Conservation (phyloP, 2,329 filamentous ascomycete genomes). For the Aspergillus melleus region DNA sequence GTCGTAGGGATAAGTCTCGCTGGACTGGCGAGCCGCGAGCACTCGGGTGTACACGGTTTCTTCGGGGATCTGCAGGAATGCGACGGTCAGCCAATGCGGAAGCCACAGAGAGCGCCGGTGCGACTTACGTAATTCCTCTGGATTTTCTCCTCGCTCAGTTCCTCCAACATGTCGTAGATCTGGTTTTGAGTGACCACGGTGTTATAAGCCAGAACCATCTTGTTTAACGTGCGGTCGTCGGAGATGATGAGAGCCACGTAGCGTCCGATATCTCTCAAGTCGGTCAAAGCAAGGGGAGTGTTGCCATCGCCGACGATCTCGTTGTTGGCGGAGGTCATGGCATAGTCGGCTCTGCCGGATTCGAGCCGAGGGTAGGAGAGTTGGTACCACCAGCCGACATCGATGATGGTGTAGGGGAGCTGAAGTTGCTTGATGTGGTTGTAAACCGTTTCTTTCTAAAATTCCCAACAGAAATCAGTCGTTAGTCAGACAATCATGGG, state of each 20-base stretch:
- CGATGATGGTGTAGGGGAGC: conserved; percentile 58
- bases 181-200: conserved; percentile 50
- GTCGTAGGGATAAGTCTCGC: conserved; percentile 40
- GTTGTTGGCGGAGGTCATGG: conserved; percentile 35
- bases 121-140: conserved; percentile 39
- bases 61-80: conserved; percentile 28
- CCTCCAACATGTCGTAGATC: conserved; percentile 49
- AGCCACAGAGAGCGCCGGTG: background rate
- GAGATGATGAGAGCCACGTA: conserved; percentile 54
- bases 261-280: conserved; percentile 54
- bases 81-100: conserved; percentile 13
- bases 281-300: conserved; percentile 45
- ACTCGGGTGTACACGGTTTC: conserved; percentile 37
- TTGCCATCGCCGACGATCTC: conserved; percentile 50
- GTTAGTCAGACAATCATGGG: conserved; percentile 7
- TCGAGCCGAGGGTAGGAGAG: conserved; percentile 46
- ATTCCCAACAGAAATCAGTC: background rate
- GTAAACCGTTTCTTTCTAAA: conserved; percentile 53
- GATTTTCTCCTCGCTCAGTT: conserved; percentile 51
- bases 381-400: conserved; percentile 62
- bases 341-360: conserved; percentile 50
- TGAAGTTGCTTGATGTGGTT: conserved; percentile 50
- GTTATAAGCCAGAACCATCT: conserved; percentile 51
- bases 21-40: conserved; percentile 33
- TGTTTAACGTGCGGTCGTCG: conserved; percentile 56